Conservation (phyloP, 2,329 filamentous ascomycete genomes). For the Didymella lethalis region DNA sequence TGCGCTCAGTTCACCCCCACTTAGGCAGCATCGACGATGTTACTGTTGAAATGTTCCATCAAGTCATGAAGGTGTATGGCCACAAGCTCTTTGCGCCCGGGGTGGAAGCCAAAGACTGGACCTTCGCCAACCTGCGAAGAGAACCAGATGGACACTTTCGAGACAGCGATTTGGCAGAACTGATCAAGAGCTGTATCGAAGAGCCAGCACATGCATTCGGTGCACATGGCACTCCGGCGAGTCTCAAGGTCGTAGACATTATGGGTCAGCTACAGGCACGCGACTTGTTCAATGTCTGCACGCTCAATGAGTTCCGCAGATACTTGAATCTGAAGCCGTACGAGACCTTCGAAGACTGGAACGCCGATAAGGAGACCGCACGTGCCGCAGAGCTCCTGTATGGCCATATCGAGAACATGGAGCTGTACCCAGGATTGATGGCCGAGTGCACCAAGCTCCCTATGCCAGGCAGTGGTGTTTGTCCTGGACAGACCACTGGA, state of each 20-base stretch:
- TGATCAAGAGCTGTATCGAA: conserved; percentile 71
- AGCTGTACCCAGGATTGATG: conserved; percentile 81
- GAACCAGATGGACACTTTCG: conserved; percentile 71
- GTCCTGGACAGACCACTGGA: conserved; percentile 77
- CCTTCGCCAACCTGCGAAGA: conserved; percentile 71
- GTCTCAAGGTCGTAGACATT: conserved; percentile 77
- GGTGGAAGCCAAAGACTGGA: conserved; percentile 69
- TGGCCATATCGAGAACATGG: conserved; percentile 79
- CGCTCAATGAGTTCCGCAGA: conserved; percentile 83
- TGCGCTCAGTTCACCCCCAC: conserved; percentile 33
- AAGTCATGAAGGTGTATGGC: conserved; percentile 44
- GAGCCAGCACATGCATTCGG: conserved; percentile 67
- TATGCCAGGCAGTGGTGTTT: conserved; percentile 66
- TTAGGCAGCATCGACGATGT: conserved; percentile 43
- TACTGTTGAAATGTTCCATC: conserved; percentile 48
- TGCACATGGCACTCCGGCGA: conserved; percentile 73
- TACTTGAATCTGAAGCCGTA: conserved; percentile 82
- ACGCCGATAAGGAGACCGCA: conserved; percentile 74
- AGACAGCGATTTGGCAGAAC: conserved; percentile 77
- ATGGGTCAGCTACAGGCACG: conserved; percentile 79
- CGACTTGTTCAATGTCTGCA: conserved; percentile 74
- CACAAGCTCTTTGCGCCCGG: conserved; percentile 64
- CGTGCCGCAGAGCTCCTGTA: conserved; percentile 66
- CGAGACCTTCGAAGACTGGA: conserved; percentile 82
- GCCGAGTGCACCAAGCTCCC: conserved; percentile 79